Conservation (phyloP, 192 early-diverging fungal species). For the Pilobolus umbonatus region DNA sequence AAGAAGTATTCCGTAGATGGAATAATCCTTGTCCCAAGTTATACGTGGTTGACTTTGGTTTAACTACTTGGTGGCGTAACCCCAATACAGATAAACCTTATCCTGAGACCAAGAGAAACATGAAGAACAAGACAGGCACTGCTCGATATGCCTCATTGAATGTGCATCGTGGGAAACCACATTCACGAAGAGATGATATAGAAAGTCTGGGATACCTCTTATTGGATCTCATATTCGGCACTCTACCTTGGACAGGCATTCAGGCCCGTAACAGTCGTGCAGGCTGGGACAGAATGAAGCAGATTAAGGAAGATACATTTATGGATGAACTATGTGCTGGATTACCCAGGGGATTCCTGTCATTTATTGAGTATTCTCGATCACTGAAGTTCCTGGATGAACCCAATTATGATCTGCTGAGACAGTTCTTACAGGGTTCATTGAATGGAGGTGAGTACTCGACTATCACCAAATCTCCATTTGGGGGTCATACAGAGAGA, state of each 20-base stretch:
- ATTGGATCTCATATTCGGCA: conserved; percentile 69
- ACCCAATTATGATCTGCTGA: conserved; percentile 75
- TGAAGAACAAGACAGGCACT: conserved; percentile 61
- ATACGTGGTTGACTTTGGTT: conserved; percentile 54
- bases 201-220: conserved; percentile 82
- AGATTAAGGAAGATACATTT: conserved; percentile 72
- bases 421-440: conserved; percentile 28
- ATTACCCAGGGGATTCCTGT: conserved; percentile 66
- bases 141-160: conserved; percentile 83
- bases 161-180: conserved; percentile 78
- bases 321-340: conserved; percentile 75
- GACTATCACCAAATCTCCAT: conserved; percentile 5
- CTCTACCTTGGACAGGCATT: conserved; percentile 82
- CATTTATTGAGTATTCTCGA: conserved; percentile 65
- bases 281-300: conserved; percentile 86
- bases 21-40: conserved; percentile 31
- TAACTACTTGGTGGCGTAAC: conserved; percentile 43
- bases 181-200: conserved; percentile 80
- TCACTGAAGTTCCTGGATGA: conserved; percentile 69
- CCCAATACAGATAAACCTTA: conserved; percentile 37
- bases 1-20: conserved; percentile 22
- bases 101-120: conserved; percentile 31
- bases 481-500: conserved; percentile 8
- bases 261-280: conserved; percentile 74
- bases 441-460: conserved; percentile 14